phyloP scores from a whole-genome alignment of 345 rosid species.

The Melaleuca quinquenervia region DNA sequence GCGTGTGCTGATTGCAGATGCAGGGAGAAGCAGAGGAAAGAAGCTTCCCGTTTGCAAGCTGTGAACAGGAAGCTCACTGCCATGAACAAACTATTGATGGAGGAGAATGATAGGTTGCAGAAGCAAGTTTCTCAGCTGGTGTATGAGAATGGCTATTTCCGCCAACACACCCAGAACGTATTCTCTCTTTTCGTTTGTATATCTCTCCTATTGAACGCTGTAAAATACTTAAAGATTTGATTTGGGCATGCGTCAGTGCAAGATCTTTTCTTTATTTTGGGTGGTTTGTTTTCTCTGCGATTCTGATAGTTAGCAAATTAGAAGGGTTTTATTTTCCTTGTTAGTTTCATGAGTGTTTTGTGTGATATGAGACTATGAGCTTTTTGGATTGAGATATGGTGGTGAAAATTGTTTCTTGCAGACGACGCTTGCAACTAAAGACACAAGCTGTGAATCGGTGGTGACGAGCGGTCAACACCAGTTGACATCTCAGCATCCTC shows the following conservation, averaged over 20 bases:
- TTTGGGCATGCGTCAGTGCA: neutral
- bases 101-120: constrained; percentile 98
- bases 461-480: constrained; percentile 98
- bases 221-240: neutral
- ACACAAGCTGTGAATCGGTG: constrained; percentile 97
- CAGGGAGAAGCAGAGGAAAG: constrained; percentile 99
- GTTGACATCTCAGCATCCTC: constrained; percentile 90
- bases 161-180: constrained; percentile 87
- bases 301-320: neutral
- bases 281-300: neutral
- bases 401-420: constrained; percentile 17
- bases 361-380: neutral
- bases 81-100: constrained; percentile 99
- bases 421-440: constrained; percentile 90
- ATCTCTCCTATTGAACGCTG: neutral
- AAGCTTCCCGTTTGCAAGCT: constrained; percentile 94
- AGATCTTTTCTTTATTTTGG: neutral
- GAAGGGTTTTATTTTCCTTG: neutral
- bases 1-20: constrained; percentile 40
- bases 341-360: neutral
- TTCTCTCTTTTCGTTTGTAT: neutral
- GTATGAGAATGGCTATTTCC: constrained; percentile 95
- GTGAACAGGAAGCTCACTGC: constrained; percentile 95
- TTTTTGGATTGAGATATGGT: constrained; percentile 2
- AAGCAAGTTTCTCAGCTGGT: constrained; percentile 98